Conservation (phyloP, 345 rosid genomes). For the Brassica napus region Da-Ae NC_063451.1:39701501-39702000, state of each 20-base stretch:
- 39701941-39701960: neutral
- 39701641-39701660: no score
- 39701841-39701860: conserved; percentile 43
- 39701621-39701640: no score
- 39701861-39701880: conserved; percentile 50
- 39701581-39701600: no score
- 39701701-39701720: no score
- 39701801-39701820: neutral
- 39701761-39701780: neutral
- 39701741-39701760: no score
- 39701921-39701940: neutral
- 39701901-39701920: conserved; percentile 28
- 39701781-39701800: neutral
- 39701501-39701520: no score
- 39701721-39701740: no score
- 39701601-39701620: neutral
- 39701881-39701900: conserved; percentile 40
- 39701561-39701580: no score
- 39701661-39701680: no score
- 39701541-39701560: no score
- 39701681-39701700: no score
- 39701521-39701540: no score
- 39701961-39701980: conserved; percentile 37
- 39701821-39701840: conserved; percentile 16
- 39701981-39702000: conserved; percentile 80